Conservation (phyloP, 2,329 filamentous ascomycete genomes). For the Xylaria sp. region DNA sequence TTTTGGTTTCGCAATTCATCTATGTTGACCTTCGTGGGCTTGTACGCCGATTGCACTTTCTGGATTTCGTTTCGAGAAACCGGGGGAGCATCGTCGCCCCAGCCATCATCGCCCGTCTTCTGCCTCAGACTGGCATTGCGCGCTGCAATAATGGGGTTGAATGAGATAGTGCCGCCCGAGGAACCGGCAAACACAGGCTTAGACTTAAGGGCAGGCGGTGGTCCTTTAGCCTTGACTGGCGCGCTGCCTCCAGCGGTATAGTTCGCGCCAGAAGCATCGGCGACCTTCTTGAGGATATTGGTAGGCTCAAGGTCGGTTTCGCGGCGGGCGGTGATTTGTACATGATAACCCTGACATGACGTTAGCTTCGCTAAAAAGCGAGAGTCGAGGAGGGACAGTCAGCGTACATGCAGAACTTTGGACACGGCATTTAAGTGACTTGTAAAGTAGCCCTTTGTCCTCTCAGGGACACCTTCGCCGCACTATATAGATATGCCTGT, state of each 20-base stretch:
- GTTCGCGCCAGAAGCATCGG: slow-evolving; percentile 93
- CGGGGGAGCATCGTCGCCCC: slow-evolving; percentile 93
- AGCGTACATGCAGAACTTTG: slow-evolving; percentile 78
- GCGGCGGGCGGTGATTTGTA: slow-evolving; percentile 95
- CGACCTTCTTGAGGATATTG: slow-evolving; percentile 89
- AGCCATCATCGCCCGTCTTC: slow-evolving; percentile 82
- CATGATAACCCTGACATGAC: slow-evolving; percentile 80
- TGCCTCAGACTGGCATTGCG: slow-evolving; percentile 66
- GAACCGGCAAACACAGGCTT: slow-evolving; percentile 95
- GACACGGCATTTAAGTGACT: slow-evolving; percentile 90
- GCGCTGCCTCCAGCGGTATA: slow-evolving; percentile 78
- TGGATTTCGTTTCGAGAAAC: slow-evolving; percentile 87
- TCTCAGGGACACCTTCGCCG: slow-evolving; percentile 96
- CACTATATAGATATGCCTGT: slow-evolving; percentile 62
- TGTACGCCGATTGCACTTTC: slow-evolving; percentile 91
- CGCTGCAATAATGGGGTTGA: slow-evolving; percentile 75
- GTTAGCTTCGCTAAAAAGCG: slow-evolving; percentile 29
- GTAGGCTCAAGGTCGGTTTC: slow-evolving; percentile 89
- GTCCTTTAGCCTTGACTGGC: slow-evolving; percentile 60
- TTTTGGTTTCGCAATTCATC: slow-evolving; percentile 81
- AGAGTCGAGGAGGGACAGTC: neutral
- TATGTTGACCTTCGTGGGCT: slow-evolving; percentile 95
- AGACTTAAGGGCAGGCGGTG: slow-evolving; percentile 78
- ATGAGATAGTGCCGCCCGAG: slow-evolving; percentile 58
- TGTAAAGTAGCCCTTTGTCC: slow-evolving; percentile 98